Conservation (phyloP, 495 filamentous ascomycete genomes). For the Penicillium canescens region DNA sequence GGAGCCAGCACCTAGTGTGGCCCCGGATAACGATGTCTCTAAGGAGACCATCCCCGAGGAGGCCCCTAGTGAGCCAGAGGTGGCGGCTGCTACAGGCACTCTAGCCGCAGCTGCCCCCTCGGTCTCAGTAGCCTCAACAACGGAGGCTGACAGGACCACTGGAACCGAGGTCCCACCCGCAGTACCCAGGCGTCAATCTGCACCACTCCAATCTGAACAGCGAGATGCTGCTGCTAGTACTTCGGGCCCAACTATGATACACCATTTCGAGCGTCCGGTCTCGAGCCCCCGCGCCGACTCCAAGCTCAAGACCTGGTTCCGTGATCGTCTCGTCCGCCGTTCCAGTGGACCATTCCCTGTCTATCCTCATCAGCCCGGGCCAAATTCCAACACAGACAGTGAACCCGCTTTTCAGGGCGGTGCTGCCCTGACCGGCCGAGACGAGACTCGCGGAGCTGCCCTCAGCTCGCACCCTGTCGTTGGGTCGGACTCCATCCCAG, state of each 20-base stretch:
- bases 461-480: conserved; percentile 37
- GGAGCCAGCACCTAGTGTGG: conserved; percentile 9
- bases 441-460: conserved; percentile 23
- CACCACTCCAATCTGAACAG: neutral
- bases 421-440: conserved; percentile 17
- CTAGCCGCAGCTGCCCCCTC: conserved; percentile 4
- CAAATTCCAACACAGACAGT: conserved; percentile 19
- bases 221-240: conserved; percentile 17
- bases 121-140: conserved; percentile 8
- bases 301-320: conserved; percentile 33
- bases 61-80: conserved; percentile 4
- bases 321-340: conserved; percentile 24
- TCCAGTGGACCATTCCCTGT: conserved; percentile 20
- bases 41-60: neutral
- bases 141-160: neutral
- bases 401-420: conserved; percentile 22
- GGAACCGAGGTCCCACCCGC: neutral
- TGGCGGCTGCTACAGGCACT: conserved; percentile 4
- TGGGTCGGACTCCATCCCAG: conserved; percentile 20
- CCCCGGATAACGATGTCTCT: neutral
- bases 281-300: conserved; percentile 26
- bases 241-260: conserved; percentile 7
- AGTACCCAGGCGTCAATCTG: conserved; percentile 4
- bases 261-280: conserved; percentile 15
- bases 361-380: conserved; percentile 27